phyloP scores from a whole-genome alignment of 257 asterid species.

The Solanum pimpinellifolium region DNA sequence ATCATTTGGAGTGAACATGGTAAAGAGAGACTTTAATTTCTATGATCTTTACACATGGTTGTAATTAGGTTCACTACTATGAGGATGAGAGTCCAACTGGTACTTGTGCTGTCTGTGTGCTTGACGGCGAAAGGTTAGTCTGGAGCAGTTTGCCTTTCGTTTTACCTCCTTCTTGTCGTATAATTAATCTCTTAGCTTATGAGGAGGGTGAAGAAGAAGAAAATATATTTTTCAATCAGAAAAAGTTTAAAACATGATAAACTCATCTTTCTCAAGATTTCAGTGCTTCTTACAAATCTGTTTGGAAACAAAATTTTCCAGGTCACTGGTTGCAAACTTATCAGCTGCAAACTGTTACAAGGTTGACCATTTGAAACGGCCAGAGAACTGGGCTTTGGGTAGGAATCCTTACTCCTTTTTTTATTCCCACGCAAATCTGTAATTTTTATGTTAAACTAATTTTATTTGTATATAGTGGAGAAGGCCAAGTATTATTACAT shows the following conservation, averaged over 20 bases:
- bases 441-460: background rate
- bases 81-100: conserved; percentile 93
- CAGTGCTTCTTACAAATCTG: background rate
- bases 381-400: conserved; percentile 92
- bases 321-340: conserved; percentile 87
- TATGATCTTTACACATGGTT: background rate
- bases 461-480: conserved; percentile 45
- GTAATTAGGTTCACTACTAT: conserved; percentile 59
- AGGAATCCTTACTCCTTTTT: background rate
- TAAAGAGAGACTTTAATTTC: background rate
- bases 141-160: background rate
- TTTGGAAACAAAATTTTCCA: conserved; percentile 15
- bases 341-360: conserved; percentile 93
- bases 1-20: background rate
- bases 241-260: background rate
- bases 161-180: background rate
- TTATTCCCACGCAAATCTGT: too few relatives aligned
- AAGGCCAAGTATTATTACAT: conserved; percentile 88
- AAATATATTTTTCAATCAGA: background rate
- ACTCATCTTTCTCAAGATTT: background rate
- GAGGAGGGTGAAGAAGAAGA: background rate
- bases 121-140: conserved; percentile 83
- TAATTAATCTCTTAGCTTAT: background rate
- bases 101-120: conserved; percentile 87
- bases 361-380: conserved; percentile 70